Base-by-base conservation (phyloP, 2,329 filamentous ascomycete species). In the Ceratocystis harringtonii region DNA sequence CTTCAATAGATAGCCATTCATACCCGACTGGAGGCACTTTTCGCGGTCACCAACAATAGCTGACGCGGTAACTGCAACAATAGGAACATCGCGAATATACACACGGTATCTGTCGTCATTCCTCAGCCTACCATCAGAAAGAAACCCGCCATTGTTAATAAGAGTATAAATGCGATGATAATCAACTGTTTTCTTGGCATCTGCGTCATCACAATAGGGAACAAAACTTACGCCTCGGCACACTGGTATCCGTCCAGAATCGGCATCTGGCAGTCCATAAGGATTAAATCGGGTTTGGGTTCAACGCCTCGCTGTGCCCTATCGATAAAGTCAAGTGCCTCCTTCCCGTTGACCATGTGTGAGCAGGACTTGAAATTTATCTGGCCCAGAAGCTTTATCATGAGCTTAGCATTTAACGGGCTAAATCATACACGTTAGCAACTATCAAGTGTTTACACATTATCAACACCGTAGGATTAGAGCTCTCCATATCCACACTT, bases 21-120 rank as follows among this genome's bases (percentile, higher is more conserved):
- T 90, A 41, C 88, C 88, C 7, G 86, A 85, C 68, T 80, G 80
- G 67, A 82, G 81, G 71, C 87, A 90, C 71, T 89, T 90, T 72
- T 90, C 87, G 61, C 81, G 79, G 70, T 91, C 88, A 3, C 88
- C 88, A 71, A 89, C 86, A 50, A 90, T 90, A 0, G 88, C 88
- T 3, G 84, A 88, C 3, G 87, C 88, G 0, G 88, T 91, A 86
- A 91, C 89, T n/a, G 88, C 88, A 45, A 91, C 84, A 62, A 91
- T 89, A 0, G 87, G 87, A 4, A 89, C 84, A 55, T 84, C 78
- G 65, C 80, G 78, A 3, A 84, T 77, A 63, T 81, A 80, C 1
- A 76, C 71, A 5, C 43, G 28, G 22, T 58, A 65, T 41, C 61
- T 60, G 15, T 60, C 32, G 15, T 62, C 50, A 43, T 45, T 62